Conservation (phyloP, 495 filamentous ascomycete species). For the Aeminium ludgeri region DNA sequence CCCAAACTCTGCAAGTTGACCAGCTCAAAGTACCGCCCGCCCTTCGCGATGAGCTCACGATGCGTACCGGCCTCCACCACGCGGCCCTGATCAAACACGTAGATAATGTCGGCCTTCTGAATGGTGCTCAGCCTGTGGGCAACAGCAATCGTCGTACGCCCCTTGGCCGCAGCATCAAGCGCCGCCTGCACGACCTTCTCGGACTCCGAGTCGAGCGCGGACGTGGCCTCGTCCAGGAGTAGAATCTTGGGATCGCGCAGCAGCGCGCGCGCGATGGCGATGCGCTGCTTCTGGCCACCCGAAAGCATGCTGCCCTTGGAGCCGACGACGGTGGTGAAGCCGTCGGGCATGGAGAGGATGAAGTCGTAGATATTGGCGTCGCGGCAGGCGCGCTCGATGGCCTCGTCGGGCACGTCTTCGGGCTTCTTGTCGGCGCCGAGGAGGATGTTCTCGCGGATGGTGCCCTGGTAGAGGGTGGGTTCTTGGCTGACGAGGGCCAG, state of each 20-base stretch:
- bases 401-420: constrained; percentile 48
- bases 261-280: constrained; percentile 28
- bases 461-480: constrained; percentile 73
- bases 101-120: constrained; percentile 55
- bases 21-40: constrained; percentile 36
- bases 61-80: constrained; percentile 55
- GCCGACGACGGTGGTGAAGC: constrained; percentile 26
- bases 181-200: constrained; percentile 55
- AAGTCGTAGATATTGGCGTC: constrained; percentile 90
- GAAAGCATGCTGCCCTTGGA: constrained; percentile 25
- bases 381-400: constrained; percentile 57
- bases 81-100: constrained; percentile 51
- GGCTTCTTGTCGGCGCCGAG: constrained; percentile 39
- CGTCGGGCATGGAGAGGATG: constrained; percentile 46
- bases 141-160: constrained; percentile 68
- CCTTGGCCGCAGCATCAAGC: constrained; percentile 49
- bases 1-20: constrained; percentile 27
- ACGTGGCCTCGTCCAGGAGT: constrained; percentile 73
- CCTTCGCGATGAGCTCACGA: constrained; percentile 41
- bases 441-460: constrained; percentile 66
- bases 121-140: constrained; percentile 67
- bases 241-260: constrained; percentile 66
- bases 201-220: constrained; percentile 57
- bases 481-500: constrained; percentile 75
- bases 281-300: constrained; percentile 28